Base-by-base conservation (phyloP, 106 monocot genomes). In the Acorus gramineus region DNA sequence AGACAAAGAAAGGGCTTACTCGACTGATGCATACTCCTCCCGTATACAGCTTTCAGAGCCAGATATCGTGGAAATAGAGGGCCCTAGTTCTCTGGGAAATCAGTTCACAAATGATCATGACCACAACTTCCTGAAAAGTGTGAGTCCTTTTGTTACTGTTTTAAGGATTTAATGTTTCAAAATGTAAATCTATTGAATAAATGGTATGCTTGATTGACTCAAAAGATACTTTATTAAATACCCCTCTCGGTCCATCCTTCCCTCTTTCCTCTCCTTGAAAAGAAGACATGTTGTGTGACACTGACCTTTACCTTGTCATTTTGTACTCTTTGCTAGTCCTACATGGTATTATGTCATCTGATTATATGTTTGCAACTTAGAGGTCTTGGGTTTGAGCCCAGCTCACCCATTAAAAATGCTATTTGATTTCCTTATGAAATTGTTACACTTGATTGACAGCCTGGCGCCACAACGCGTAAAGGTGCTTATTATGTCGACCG, bases 51-150 rank as follows among this genome's bases (percentile, higher is more conserved):
- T 77, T 68, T 65, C 79, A 64, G 90, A 87, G 60, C 58, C 81
- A 70, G 91, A 87, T 52, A 91, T 96, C 69, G 81, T 96, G 70
- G 96, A 96, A 79, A 70, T 87, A 72, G 96, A 91, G 54, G 91
- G 72, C 66, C 79, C 84, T 48, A 77, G 66, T 64, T 57, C 80
- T 28, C 14, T 74, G 66, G 74, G 56, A 72, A 79, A 70, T 12
- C 79, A 77, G 11, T 77, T 77, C 61, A 55, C 11, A 11, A 63
- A 66, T 56, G 80, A 83, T 68, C 74, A 90, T 51, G 79, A 85
- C 13, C 64, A 79, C 49, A 78, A 78, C 60, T 79, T 73, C 56
- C 45, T 84, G 42, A 87, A 82, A 69, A 77, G 62, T 12, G 57
- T 63, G 28, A 96, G 78, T 80, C 76, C 82, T 42, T 11, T 60